phyloP scores from a whole-genome alignment of 768 basidiomycete species.

The Suillus sp. region DNA sequence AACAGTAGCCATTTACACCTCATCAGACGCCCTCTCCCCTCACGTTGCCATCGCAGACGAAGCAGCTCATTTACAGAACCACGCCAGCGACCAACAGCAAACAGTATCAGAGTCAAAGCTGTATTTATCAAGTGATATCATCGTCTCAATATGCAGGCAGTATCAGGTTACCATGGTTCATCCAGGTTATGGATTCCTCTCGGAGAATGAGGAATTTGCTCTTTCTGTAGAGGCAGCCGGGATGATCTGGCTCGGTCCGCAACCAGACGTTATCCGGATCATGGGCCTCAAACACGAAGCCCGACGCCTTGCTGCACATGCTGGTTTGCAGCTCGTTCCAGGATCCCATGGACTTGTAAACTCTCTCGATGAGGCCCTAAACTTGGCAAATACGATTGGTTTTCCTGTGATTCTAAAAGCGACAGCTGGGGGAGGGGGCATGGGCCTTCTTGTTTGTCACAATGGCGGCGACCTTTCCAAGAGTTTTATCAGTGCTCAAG shows the following conservation, averaged over 20 bases:
- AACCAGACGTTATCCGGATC: conserved; percentile 45
- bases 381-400: conserved; percentile 44
- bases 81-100: conserved; percentile 5
- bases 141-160: conserved; percentile 46
- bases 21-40: conserved; percentile 56
- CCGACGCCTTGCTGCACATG: conserved; percentile 43
- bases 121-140: conserved; percentile 42
- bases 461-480: conserved; percentile 39
- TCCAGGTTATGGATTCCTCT: conserved; percentile 67
- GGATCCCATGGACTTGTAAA: conserved; percentile 54
- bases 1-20: conserved; percentile 61
- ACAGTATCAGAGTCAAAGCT: conserved; percentile 42
- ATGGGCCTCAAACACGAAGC: conserved; percentile 72
- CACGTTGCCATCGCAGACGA: conserved; percentile 62
- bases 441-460: conserved; percentile 61
- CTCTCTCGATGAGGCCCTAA: conserved; percentile 43
- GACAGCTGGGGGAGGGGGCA: conserved; percentile 69
- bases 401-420: conserved; percentile 70
- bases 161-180: conserved; percentile 54
- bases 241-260: conserved; percentile 61
- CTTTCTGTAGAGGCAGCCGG: conserved; percentile 46
- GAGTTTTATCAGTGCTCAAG: conserved; percentile 39
- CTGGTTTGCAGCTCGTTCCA: conserved; percentile 56
- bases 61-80: conserved; percentile 39
- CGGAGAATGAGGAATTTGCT: conserved; percentile 64